Evolutionary conservation across 1,284 basidiomycete genomes (phyloP), one percentile per base, ranked within the genome.

Genomic region (Thecaphora thlaspeos): DNA sequence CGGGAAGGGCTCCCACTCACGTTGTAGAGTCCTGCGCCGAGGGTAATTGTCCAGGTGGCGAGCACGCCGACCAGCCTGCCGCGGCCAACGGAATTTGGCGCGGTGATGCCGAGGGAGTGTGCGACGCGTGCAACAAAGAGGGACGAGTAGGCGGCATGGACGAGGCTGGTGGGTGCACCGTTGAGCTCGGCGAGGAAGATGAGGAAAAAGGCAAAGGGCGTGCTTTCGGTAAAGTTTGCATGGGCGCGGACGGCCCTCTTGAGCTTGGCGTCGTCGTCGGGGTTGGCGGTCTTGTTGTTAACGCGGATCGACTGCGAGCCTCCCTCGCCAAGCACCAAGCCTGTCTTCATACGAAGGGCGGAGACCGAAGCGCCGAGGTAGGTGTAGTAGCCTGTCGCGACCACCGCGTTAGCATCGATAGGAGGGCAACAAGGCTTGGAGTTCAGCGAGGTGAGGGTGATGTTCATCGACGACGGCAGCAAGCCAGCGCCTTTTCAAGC

Each of bases 141-240:
- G 23, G 73, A 63, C 14, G 69, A 53, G 70, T 72, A 77, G 34
- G 67, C 73, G 34, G 63, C 69, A 53, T 77, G 75, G 41, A 76
- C 74, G 46, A 73, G 69, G 41, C 61, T 61, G 36, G 75, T 77
- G 34, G 75, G 75, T 23, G 75, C 75, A 51, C 75, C 75, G 65
- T 77, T 77, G 43, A 77, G 70, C 61, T 77, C 75, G 37, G 75
- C 73, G 44, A 77, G 68, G 72, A 77, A 77, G 67, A 77, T 66
- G 41, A 77, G 63, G 56, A 68, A 60, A 58, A 77, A 76, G 23
- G 67, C 55, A 36, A 77, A 72, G 43, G 75, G 75, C 10, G 63
- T 61, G 22, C 59, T 57, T 55, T 77, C 72, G 51, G 54, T 12
- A 34, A 77, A 77, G 70, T 76, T 77, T 48, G 50, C 72, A 48